These are phyloP conservation scores for Psilocybe cyanescens DNA, from an alignment of 768 basidiomycete genomes.

Conservation along the genomic window DNA sequence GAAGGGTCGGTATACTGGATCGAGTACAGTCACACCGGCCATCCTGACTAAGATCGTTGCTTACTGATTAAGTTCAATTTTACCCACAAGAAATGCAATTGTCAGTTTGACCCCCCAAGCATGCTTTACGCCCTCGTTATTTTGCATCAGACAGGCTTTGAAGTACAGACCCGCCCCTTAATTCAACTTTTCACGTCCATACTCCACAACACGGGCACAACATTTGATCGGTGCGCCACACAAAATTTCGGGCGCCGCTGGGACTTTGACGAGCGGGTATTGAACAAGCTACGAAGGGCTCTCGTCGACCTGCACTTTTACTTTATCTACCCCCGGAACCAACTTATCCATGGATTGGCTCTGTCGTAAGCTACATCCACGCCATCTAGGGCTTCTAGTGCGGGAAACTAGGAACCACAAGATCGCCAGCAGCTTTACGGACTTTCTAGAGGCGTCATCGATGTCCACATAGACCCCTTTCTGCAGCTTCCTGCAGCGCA, in stretches of 20 bases:
- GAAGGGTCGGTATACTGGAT: no score
- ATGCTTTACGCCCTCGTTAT: neutral
- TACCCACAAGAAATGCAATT: no score
- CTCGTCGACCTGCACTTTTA: no score
- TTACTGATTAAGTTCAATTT: neutral
- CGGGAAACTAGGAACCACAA: no score
- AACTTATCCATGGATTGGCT: no score
- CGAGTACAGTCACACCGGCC: neutral
- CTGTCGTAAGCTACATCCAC: no score
- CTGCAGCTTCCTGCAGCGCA: neutral
- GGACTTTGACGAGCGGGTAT: no score
- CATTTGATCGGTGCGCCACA: neutral
- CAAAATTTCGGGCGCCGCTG: neutral
- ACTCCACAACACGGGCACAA: neutral
- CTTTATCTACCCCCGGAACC: no score
- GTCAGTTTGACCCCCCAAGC: no score
- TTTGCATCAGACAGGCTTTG: neutral
- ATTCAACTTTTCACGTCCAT: neutral
- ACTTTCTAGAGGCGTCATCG: no score
- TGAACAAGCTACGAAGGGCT: no score
- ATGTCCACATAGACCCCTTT: neutral
- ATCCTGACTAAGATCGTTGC: neutral
- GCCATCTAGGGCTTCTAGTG: no score
- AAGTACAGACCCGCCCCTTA: neutral
- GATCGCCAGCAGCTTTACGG: neutral